These are phyloP conservation scores for Annulohypoxylon truncatum DNA, from an alignment of 2,329 filamentous ascomycete genomes.

Conservation along the genomic window DNA sequence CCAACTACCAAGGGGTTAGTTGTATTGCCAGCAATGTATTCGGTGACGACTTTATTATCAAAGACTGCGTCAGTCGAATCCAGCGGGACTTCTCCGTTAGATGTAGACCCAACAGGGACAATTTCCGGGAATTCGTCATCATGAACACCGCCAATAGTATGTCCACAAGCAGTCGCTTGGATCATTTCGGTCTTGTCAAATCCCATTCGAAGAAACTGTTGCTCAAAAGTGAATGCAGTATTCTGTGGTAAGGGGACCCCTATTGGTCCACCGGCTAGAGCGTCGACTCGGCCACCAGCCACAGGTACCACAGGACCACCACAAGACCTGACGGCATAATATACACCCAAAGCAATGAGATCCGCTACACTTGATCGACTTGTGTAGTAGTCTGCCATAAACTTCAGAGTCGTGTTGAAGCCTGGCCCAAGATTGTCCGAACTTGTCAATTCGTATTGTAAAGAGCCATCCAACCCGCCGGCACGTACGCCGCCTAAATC, in stretches of 20 bases:
- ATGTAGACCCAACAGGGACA: conserved; percentile 57
- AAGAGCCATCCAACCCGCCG: conserved; percentile 69
- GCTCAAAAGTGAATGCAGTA: conserved; percentile 60
- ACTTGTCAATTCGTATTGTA: conserved; percentile 67
- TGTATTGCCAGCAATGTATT: conserved; percentile 66
- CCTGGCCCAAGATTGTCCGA: conserved; percentile 68
- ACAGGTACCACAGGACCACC: conserved; percentile 67
- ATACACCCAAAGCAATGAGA: conserved; percentile 68
- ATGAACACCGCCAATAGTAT: conserved; percentile 71
- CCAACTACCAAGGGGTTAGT: conserved; percentile 67
- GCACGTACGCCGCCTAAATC: conserved; percentile 53
- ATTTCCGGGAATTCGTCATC: conserved; percentile 64
- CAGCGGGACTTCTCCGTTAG: conserved; percentile 59
- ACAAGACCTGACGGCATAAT: conserved; percentile 68
- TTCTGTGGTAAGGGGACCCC: conserved; percentile 71
- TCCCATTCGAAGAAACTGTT: conserved; percentile 69
- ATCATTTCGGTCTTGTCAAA: conserved; percentile 70
- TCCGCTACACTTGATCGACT: conserved; percentile 65
- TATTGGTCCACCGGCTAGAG: conserved; percentile 57
- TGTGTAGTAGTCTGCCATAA: conserved; percentile 65
- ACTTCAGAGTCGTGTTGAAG: conserved; percentile 64
- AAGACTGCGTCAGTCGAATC: conserved; percentile 62
- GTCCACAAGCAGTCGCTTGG: conserved; percentile 69
- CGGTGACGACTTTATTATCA: conserved; percentile 67
- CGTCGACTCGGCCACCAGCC: conserved; percentile 66